A percentile compares a stretch with the other conserved stretches of the same genome.
Evolutionary conservation across 441 rosid genomes (phyloP).

Genomic region (Populus hybrid): DNA sequence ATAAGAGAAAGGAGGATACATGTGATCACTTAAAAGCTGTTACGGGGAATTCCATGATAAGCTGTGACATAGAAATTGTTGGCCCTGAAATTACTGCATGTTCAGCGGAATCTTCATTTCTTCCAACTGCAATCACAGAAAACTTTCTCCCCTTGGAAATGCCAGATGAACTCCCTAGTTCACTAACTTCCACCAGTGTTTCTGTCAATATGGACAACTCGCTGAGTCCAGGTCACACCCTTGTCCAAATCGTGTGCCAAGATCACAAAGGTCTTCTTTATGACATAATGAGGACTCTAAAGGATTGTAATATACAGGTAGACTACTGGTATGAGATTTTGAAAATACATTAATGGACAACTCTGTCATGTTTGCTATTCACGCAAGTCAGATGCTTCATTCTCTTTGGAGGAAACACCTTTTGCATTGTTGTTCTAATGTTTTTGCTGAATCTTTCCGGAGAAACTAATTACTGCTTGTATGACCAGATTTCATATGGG

Average conservation of each 20-base stretch:
- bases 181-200: constrained; percentile 35
- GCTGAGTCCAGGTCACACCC: constrained; percentile 78
- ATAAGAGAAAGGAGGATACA: constrained; percentile 61
- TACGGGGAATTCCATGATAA: constrained; percentile 55
- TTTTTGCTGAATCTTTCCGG: neutral
- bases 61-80: constrained; percentile 73
- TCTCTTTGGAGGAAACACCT: neutral
- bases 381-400: neutral
- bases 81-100: constrained; percentile 64
- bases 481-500: constrained; percentile 77
- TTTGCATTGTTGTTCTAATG: neutral
- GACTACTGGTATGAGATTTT: neutral
- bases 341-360: neutral
- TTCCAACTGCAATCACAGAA: constrained; percentile 56
- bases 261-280: constrained; percentile 90
- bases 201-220: constrained; percentile 74
- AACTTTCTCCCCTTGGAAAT: constrained; percentile 43
- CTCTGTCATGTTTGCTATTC: neutral
- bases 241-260: constrained; percentile 75
- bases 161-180: constrained; percentile 36
- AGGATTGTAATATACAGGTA: constrained; percentile 91
- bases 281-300: constrained; percentile 86
- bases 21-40: constrained; percentile 37
- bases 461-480: neutral
- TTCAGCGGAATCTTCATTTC: constrained; percentile 57